These are phyloP conservation scores for Yarrowia deformans DNA, from an alignment of 805 yeast species.

Conservation along the genomic window DNA sequence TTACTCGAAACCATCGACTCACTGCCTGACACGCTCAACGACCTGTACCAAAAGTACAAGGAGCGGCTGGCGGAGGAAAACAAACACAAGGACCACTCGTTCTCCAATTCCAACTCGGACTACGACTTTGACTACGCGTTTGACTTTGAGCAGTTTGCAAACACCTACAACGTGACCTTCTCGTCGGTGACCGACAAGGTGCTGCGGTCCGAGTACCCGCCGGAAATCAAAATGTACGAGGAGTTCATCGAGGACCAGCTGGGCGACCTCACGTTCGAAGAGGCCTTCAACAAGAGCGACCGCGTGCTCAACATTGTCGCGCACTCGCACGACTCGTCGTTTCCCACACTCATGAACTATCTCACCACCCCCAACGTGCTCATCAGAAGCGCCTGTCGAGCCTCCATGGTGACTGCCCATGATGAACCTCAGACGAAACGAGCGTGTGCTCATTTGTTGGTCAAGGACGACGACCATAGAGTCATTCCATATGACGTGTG, in stretches of 20 bases:
- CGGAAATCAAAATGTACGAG: conserved; percentile 80
- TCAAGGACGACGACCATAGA: conserved; percentile 61
- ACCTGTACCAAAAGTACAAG: conserved; percentile 13
- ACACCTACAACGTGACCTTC: conserved; percentile 46
- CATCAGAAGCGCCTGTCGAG: conserved; percentile 87
- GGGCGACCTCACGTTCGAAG: conserved; percentile 90
- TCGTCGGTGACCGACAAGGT: conserved; percentile 74
- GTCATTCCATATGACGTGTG: conserved; percentile 47
- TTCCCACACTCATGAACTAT: conserved; percentile 81
- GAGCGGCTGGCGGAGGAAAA: conserved; percentile 31
- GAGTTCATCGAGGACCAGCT: conserved; percentile 77
- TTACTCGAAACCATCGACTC: conserved; percentile 55
- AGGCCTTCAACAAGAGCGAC: conserved; percentile 81
- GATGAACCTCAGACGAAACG: conserved; percentile 52
- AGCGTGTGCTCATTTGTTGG: conserved; percentile 58
- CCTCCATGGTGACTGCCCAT: conserved; percentile 69
- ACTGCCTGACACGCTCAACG: conserved; percentile 42
- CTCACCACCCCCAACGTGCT: conserved; percentile 92
- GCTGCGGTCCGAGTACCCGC: conserved; percentile 80
- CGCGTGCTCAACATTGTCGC: conserved; percentile 83
- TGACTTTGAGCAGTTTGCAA: conserved; percentile 38
- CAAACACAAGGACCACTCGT: conserved; percentile 33
- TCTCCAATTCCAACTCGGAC: conserved; percentile 54
- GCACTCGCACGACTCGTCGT: conserved; percentile 39
- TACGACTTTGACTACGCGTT: conserved; percentile 37